Conservation (phyloP, 2,329 filamentous ascomycete genomes). For the Fusarium buharicum region DNA sequence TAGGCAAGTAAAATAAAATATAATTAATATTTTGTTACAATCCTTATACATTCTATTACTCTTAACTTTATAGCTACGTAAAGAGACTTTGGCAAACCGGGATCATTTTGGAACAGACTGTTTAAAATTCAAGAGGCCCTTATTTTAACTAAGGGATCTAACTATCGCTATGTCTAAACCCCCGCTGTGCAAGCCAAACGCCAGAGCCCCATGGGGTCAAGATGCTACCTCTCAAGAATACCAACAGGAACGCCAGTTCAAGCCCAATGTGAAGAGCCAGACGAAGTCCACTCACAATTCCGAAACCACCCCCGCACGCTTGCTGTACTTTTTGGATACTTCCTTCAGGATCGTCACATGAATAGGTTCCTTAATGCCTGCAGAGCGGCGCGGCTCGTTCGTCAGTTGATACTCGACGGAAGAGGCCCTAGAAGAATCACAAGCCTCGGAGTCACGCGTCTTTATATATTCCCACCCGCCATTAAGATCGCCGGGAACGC, state of each 20-base stretch:
- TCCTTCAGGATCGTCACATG: background rate
- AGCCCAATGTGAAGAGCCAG: background rate
- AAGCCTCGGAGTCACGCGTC: conserved; percentile 6
- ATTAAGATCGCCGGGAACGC: conserved; percentile 22
- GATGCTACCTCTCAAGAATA: conserved; percentile 8
- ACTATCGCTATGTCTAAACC: no score
- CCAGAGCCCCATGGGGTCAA: background rate
- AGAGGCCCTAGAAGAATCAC: background rate
- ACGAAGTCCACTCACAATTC: background rate
- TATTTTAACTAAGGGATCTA: no score
- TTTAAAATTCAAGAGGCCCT: no score
- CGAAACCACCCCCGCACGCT: conserved; percentile 1
- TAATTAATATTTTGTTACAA: no score
- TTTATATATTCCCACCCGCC: conserved; percentile 37
- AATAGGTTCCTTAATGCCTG: background rate
- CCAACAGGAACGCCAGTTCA: background rate
- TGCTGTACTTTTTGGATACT: conserved; percentile 3
- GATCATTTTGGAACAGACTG: no score
- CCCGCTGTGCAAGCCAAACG: conserved; percentile 11
- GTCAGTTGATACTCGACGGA: background rate
- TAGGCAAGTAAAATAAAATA: no score
- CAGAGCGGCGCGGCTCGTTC: conserved; percentile 1
- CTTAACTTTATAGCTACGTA: no score
- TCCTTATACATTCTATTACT: no score
- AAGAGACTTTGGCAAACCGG: no score